phyloP scores from a whole-genome alignment of 1,139 yeast species.

The Yamadazyma pseudoaaseri region DNA sequence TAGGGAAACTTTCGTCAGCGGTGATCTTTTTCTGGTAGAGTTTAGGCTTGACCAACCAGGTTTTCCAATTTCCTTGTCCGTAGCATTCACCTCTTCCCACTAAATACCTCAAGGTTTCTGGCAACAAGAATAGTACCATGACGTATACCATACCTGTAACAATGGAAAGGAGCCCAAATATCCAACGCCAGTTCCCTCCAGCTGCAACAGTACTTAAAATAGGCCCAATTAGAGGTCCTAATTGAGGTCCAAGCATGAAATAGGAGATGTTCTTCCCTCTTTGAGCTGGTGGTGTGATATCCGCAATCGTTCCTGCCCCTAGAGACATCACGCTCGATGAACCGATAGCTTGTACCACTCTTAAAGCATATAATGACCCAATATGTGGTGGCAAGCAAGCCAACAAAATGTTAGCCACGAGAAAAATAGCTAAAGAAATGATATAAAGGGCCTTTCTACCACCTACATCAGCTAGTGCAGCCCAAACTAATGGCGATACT shows the following conservation, averaged over 20 bases:
- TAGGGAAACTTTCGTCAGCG: conserved; percentile 31
- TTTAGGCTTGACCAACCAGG: conserved; percentile 27
- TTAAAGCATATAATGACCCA: conserved; percentile 39
- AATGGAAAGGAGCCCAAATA: conserved; percentile 52
- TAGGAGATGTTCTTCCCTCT: conserved; percentile 52
- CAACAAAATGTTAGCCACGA: conserved; percentile 47
- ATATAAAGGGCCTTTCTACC: conserved; percentile 54
- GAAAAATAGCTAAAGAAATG: conserved; percentile 41
- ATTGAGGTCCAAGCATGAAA: conserved; percentile 60
- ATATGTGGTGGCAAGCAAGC: conserved; percentile 50
- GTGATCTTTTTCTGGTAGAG: conserved; percentile 27
- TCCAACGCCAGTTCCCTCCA: conserved; percentile 50
- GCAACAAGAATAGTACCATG: conserved; percentile 42
- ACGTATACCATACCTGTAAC: conserved; percentile 39
- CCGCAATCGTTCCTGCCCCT: conserved; percentile 59
- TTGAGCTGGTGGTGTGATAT: conserved; percentile 43
- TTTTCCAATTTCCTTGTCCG: conserved; percentile 8
- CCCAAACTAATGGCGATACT: conserved; percentile 56
- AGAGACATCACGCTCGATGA: conserved; percentile 54
- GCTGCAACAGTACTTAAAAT: conserved; percentile 41
- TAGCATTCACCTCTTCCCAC: conserved; percentile 51
- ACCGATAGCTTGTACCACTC: conserved; percentile 55
- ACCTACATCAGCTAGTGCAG: conserved; percentile 54
- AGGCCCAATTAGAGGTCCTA: conserved; percentile 60
- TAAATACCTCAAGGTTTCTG: conserved; percentile 54